Conservation (phyloP, 2,329 filamentous ascomycete genomes). For the Passalora sequoiae region DNA sequence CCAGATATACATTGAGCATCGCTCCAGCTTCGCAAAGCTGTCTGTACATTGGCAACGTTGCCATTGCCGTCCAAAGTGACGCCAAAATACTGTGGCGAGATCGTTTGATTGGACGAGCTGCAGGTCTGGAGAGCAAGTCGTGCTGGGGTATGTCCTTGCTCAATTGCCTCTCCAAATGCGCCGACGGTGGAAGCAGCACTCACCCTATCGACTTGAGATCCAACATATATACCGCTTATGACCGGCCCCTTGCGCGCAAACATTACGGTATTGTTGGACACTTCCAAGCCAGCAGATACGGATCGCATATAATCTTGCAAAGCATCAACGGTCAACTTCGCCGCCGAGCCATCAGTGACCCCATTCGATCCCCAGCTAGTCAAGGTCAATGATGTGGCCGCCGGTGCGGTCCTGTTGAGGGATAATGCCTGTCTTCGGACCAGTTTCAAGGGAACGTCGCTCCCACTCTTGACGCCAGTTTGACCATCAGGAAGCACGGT, state of each 20-base stretch:
- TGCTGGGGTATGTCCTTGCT: constrained; percentile 1
- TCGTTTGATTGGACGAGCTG: constrained; percentile 5
- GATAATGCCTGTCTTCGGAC: background rate
- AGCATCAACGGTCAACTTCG: background rate
- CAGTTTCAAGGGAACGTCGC: too few relatives aligned
- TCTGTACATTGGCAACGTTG: constrained; percentile 7
- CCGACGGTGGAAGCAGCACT: constrained; percentile 1
- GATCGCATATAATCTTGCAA: too few relatives aligned
- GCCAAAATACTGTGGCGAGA: constrained; percentile 10
- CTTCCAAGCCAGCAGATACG: too few relatives aligned
- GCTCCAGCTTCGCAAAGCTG: constrained; percentile 7
- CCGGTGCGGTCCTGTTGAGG: too few relatives aligned
- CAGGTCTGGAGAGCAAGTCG: constrained; percentile 8
- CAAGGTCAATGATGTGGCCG: too few relatives aligned
- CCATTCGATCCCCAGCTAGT: too few relatives aligned
- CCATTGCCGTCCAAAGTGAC: background rate
- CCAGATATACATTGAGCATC: constrained; percentile 6
- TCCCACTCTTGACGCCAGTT: constrained; percentile 1
- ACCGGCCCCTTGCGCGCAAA: constrained; percentile 1
- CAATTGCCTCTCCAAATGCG: constrained; percentile 2
- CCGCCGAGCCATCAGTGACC: too few relatives aligned
- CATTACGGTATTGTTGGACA: background rate
- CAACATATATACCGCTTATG: constrained; percentile 5
- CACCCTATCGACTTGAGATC: constrained; percentile 6
- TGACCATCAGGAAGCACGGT: background rate